Base-by-base conservation (phyloP, 208 protist species). In the Paratrypanosoma confusum region DNA sequence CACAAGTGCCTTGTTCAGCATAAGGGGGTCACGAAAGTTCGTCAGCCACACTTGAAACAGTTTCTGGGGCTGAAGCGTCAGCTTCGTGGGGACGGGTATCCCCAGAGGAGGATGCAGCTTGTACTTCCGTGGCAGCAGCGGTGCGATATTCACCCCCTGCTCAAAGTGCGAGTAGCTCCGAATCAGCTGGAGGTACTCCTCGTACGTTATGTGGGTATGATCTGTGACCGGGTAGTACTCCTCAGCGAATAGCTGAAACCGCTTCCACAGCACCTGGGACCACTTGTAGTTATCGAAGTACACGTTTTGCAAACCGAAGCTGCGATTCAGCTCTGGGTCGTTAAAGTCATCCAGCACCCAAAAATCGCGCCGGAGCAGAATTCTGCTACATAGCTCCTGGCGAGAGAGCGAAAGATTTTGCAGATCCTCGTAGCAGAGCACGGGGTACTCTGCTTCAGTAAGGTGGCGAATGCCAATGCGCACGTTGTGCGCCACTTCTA, bases 221-320 rank as follows among this genome's bases (percentile, higher is more conserved):
- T 93, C 77, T 5, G 61, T 29, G 0, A 87, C 34, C 0, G 84
- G 84, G 40, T 71, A 93, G 39, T 88, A 90, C 40, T 88, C 71
- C 41, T 90, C 77, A 1, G 76, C 84, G 66, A 75, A 93, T 11
- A 66, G 27, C 38, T 88, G 77, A 54, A 93, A 93, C 7, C 78
- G 48, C 41, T 74, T 79, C 78, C 80, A 93, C 35, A 93, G 45
- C 20, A 88, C 66, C 49, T 87, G 77, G 1, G 84, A 89, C 84
- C 84, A 93, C 27, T 87, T 87, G 40, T 82, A 90, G 35, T 93
- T 93, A 47, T 93, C 84, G 71, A 93, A 93, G 31, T 81, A 90
- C 1, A 81, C 40, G 40, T 93, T 93, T 49, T 93, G 84, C 13
- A 90, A 62, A 13, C 84, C 84, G 47, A 80, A 89, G 25, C 80